Percentiles rank a stretch among this genome's conserved stretches.
These are phyloP conservation scores for Suillus placidus DNA, from an alignment of 768 basidiomycete species.

Conservation along the genomic window DNA sequence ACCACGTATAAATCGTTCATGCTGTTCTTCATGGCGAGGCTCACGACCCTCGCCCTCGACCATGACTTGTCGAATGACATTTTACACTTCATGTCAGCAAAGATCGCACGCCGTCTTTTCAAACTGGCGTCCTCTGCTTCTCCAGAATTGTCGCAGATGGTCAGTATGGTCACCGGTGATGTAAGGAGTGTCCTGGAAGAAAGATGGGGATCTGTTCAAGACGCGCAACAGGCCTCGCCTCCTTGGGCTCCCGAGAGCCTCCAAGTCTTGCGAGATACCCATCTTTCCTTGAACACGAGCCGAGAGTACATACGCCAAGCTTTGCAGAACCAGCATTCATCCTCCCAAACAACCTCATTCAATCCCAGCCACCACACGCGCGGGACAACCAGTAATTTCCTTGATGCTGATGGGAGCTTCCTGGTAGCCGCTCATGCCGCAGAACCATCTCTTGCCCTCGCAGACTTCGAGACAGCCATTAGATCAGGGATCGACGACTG, in stretches of 20 bases:
- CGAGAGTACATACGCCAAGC: slow-evolving; percentile 30
- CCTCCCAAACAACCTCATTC: background rate
- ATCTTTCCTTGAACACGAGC: slow-evolving; percentile 37
- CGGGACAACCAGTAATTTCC: slow-evolving; percentile 22
- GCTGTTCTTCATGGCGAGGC: slow-evolving; percentile 29
- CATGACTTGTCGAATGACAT: slow-evolving; percentile 33
- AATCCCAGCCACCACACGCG: slow-evolving; percentile 10
- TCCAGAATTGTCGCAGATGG: slow-evolving; percentile 19
- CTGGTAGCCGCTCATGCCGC: slow-evolving; percentile 13
- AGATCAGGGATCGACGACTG: slow-evolving; percentile 36
- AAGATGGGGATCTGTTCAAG: slow-evolving; percentile 41
- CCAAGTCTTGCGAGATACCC: slow-evolving; percentile 33
- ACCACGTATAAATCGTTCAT: slow-evolving; percentile 38
- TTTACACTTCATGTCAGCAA: slow-evolving; percentile 39
- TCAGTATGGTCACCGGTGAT: slow-evolving; percentile 14
- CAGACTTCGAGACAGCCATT: slow-evolving; percentile 42
- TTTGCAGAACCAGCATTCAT: slow-evolving; percentile 5
- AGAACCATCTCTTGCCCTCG: slow-evolving; percentile 26
- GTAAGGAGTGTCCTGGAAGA: slow-evolving; percentile 29
- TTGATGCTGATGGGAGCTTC: slow-evolving; percentile 16
- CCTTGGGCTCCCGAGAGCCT: slow-evolving; percentile 35
- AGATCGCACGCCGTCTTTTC: slow-evolving; percentile 40
- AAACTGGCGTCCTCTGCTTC: slow-evolving; percentile 36
- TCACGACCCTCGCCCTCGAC: slow-evolving; percentile 16
- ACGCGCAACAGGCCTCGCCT: slow-evolving; percentile 27